Conservation (phyloP, 2,329 filamentous ascomycete species). For the Parastagonospora nodorum region DNA sequence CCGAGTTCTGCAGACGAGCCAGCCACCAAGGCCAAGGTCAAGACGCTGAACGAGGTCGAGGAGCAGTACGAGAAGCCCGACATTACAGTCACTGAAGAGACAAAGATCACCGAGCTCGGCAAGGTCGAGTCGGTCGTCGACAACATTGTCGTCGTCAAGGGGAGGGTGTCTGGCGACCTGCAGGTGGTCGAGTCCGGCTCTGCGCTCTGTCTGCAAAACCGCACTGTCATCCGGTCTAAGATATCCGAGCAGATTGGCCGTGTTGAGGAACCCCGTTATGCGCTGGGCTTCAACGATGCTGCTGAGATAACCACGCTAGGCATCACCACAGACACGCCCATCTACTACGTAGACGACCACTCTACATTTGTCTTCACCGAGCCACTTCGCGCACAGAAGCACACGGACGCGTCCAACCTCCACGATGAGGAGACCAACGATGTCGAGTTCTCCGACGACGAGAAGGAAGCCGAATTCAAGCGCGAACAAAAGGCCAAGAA, state of each 20-base stretch:
- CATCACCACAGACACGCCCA: slow-evolving; percentile 68
- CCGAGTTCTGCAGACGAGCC: slow-evolving; percentile 80
- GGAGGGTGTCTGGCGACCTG: slow-evolving; percentile 77
- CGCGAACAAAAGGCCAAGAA: slow-evolving; percentile 63
- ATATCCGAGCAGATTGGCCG: slow-evolving; percentile 86
- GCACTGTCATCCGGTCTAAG: slow-evolving; percentile 77
- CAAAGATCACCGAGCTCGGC: slow-evolving; percentile 77
- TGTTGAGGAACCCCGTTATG: slow-evolving; percentile 85
- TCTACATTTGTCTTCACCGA: slow-evolving; percentile 87
- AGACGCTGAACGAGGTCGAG: slow-evolving; percentile 81
- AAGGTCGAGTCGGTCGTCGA: slow-evolving; percentile 77
- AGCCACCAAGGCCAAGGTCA: slow-evolving; percentile 64
- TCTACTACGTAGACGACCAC: slow-evolving; percentile 81
- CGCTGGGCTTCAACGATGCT: slow-evolving; percentile 72
- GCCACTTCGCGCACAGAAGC: slow-evolving; percentile 77
- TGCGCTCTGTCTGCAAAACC: slow-evolving; percentile 76
- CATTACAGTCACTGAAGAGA: slow-evolving; percentile 75
- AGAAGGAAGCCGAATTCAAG: slow-evolving; percentile 84
- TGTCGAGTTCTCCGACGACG: slow-evolving; percentile 94
- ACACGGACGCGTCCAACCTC: slow-evolving; percentile 91
- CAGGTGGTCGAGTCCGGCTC: slow-evolving; percentile 85
- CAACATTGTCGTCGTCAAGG: slow-evolving; percentile 77
- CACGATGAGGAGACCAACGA: slow-evolving; percentile 95
- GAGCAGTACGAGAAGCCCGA: slow-evolving; percentile 67
- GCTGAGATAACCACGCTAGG: slow-evolving; percentile 71